phyloP scores from a whole-genome alignment of 495 filamentous ascomycete genomes.

The Neurospora cerealis region DNA sequence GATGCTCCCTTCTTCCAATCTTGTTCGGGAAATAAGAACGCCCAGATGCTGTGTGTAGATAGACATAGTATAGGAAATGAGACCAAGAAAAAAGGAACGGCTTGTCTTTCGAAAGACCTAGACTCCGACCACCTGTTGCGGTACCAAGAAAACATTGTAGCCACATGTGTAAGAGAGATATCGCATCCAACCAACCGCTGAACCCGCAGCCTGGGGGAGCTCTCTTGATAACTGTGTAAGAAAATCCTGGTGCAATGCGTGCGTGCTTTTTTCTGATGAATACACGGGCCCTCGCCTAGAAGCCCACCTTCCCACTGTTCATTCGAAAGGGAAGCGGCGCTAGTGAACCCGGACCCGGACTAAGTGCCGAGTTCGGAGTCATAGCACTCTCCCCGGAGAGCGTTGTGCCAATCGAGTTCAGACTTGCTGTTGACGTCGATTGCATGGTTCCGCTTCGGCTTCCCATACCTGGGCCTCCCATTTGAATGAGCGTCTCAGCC shows the following conservation, averaged over 20 bases:
- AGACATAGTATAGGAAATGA: neutral
- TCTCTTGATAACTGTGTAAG: neutral
- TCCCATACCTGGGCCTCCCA: conserved; percentile 33
- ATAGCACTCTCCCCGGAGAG: conserved; percentile 24
- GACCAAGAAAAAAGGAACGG: neutral
- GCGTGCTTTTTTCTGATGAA: neutral
- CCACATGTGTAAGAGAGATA: neutral
- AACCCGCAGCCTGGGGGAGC: neutral
- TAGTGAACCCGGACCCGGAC: conserved; percentile 20
- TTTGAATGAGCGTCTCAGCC: conserved; percentile 58
- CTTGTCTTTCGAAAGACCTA: neutral
- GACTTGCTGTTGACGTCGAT: conserved; percentile 26
- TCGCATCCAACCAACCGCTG: neutral
- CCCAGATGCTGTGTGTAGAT: neutral
- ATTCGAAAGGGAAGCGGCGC: conserved; percentile 16
- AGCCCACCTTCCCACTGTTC: conserved; percentile 16
- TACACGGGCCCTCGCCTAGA: conserved; percentile 10
- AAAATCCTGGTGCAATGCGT: neutral
- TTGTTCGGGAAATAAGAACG: neutral
- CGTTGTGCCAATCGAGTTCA: conserved; percentile 30
- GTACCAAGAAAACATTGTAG: neutral
- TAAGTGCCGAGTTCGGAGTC: conserved; percentile 28
- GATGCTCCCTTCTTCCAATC: neutral
- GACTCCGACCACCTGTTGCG: neutral
- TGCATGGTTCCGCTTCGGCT: conserved; percentile 37